Conservation (phyloP, 2,329 filamentous ascomycete species). For the Xylaria sp. region DNA sequence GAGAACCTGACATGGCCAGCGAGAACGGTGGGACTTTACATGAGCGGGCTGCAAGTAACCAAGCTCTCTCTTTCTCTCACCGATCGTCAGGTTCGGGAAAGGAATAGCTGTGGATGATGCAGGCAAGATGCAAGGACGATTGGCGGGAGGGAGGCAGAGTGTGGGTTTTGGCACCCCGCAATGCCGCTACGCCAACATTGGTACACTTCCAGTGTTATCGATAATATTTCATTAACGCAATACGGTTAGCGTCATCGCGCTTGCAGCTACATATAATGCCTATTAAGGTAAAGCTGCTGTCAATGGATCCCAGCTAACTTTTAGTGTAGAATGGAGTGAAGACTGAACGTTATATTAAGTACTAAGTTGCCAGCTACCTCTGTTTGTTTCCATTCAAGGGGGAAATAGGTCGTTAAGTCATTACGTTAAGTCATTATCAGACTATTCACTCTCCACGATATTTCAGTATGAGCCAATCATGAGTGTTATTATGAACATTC, state of each 20-base stretch:
- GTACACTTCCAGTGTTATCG: background rate
- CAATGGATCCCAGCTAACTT: no score
- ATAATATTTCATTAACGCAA: background rate
- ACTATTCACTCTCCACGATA: background rate
- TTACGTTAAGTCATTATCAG: background rate
- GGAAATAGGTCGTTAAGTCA: no score
- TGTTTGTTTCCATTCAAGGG: background rate
- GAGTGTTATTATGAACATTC: background rate
- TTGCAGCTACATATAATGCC: no score
- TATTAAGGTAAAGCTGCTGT: no score
- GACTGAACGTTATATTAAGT: no score
- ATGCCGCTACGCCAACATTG: background rate
- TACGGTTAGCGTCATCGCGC: background rate
- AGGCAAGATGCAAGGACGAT: background rate
- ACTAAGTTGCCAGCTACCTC: background rate
- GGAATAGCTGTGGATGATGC: constrained; percentile 2
- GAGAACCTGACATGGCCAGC: constrained; percentile 19
- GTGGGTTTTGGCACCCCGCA: background rate
- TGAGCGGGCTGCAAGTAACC: constrained; percentile 23
- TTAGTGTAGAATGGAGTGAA: no score
- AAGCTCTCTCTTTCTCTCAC: constrained; percentile 25
- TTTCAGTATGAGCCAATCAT: constrained; percentile 6
- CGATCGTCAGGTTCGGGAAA: constrained; percentile 11
- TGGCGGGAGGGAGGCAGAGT: background rate
- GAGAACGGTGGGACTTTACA: constrained; percentile 14